Evolutionary conservation across 352 stramenopile genomes (phyloP), one percentile per base, ranked within the genome.

Genomic region (Globisporangium splendens): DNA sequence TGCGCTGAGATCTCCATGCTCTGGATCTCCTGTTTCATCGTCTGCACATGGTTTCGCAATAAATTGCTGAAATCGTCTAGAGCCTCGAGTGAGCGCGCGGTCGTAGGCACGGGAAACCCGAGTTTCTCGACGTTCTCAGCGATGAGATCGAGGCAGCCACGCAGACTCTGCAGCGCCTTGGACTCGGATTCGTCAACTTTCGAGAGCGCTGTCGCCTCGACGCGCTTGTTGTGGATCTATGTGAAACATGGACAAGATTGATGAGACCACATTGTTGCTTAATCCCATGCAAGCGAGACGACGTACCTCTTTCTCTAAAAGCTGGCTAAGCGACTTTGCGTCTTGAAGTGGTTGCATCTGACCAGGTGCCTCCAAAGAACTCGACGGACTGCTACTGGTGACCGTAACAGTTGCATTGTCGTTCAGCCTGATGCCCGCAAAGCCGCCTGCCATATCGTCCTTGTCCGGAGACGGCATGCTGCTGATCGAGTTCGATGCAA

Each of bases 11-110:
- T 88, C 65, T 90, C 69, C 52, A 88, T 65, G 38, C 64, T 86
- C 60, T 90, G 80, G 28, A 90, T 84, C 51, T 90, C 80, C 55
- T 87, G 77, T 50, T 78, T 83, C 18, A 75, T 54, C 0, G 71
- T 55, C 38, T 83, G 74, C 13, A 81, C 69, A 35, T 86, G 73
- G 31, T 66, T 72, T 31, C 71, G 64, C 46, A 90, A 56, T 35
- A 88, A 44, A 24, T 75, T 87, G 28, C 60, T 66, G 24, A 90
- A 60, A 38, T 88, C 80, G n/a, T 88, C 73, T 1, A 90, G 57
- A 0, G 73, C 68, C 35, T 85, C 73, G 28, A 90, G 33, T 17
- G 77, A 75, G 17, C 67, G 61, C 12, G 76, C 53, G 1, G 70
- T 66, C 3, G 52, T 48, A 2, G 75, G 80, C 8, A 90, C 68